phyloP scores from a whole-genome alignment of 225 moss, liverwort and hornwort genomes.

The Pseudisothecium myosuroides region DNA sequence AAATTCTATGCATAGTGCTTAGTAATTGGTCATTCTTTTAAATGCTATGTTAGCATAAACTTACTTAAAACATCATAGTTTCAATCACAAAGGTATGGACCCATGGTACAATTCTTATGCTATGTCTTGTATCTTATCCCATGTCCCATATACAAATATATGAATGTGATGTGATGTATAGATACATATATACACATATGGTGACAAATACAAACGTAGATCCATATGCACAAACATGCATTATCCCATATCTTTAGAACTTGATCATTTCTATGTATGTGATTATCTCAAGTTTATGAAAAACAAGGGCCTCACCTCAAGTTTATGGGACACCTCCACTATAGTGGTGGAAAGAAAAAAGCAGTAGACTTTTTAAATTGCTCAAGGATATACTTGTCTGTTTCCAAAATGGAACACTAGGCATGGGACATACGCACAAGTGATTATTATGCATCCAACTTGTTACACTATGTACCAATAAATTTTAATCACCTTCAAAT shows the following conservation, averaged over 20 bases:
- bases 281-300: neutral
- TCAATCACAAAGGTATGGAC: neutral
- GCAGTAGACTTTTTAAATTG: fast-evolving
- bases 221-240: fast-evolving
- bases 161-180: neutral
- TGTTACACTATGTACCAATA: neutral
- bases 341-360: neutral
- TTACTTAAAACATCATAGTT: neutral
- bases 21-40: neutral
- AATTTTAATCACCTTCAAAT: neutral
- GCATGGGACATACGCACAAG: neutral
- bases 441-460: neutral
- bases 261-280: fast-evolving
- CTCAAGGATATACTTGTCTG: fast-evolving
- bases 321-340: neutral
- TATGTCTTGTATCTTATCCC: neutral
- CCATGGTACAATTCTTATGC: neutral
- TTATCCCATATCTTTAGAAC: neutral
- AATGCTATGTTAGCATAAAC: neutral
- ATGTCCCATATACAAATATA: fast-evolving
- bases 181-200: fast-evolving
- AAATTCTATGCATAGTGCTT: neutral
- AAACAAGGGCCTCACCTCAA: fast-evolving
- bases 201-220: fast-evolving
- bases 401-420: neutral